Base-by-base conservation (phyloP, 73 alveolate genomes). In the Stentor coeruleus region DNA sequence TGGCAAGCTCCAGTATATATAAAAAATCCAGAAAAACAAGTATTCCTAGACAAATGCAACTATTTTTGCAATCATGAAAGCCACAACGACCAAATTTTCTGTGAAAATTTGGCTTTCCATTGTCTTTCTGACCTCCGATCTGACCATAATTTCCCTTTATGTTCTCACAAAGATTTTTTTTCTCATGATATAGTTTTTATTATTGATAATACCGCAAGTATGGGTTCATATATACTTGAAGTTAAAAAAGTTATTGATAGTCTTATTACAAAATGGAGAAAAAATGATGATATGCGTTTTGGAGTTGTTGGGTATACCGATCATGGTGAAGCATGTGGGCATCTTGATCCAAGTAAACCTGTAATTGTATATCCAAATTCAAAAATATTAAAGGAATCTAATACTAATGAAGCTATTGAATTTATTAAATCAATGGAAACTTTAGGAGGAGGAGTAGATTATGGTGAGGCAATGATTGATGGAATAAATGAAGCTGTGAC, bases 1-100 rank as follows among this genome's bases (percentile, higher is more conserved):
- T 87, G 93, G 90, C 76, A 73, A 3, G 87, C 93, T 20, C 93
- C 93, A 38, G 2, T 36, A 31, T 20, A 39, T 37, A 28, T 2
- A 26, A 75, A 75, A 14, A 40, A 75, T 75, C 72, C 59, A 0
- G 3, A 75, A n/a, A 39, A 30, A 6, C 72, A 75, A 35, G 28
- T 37, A 36, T 38, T 3, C 14, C 39, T 75, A 33, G 39, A 37
- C 2, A 39, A 75, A 2, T 75, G 83, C 3, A 0, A 0, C 28
- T 0, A 0, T 0, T 0, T 38, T 75, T 75, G 83, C 3, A 2
- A 2, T 75, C 15, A 2, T 2, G 0, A 30, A n/a, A 30, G n/a
- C 28, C 83, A 75, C 39, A 49, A 49, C 20, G 66, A 49, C 20
- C 33, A 1, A n/a, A 3, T 0, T 2, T 75, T 37, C 38, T 75